Base-by-base conservation (phyloP, 306 rosid species). In the Cajanus cajan region DNA sequence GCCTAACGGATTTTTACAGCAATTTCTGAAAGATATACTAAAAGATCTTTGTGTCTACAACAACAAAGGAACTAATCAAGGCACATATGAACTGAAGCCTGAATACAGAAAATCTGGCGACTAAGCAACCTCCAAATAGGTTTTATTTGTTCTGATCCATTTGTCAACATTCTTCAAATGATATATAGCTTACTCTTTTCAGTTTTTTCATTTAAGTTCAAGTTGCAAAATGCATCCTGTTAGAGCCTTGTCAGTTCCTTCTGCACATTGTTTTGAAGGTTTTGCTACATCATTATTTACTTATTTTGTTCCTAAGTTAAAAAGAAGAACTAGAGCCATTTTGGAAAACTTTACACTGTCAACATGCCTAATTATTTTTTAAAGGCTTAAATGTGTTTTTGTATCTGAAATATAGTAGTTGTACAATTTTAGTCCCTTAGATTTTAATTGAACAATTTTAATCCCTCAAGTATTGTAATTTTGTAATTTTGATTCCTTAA, bases 21-120 rank as follows among this genome's bases (percentile, higher is more conserved):
- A 92, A 92, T 94, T 87, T 85, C 83, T 94, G 86, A 94, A 90
- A 87, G 97, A 94, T 87, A 82, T 92, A 71, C 93, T 94, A 4
- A 94, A 90, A 85, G 93, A 94, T 3, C 90, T 94, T 0, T 90
- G 96, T 80, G 84, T 89, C 82, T 92, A 94, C 92, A 92, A 92
- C 87, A 90, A 90, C 92, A 92, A 89, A 79, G 98, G 98, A 83
- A 74, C 88, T 74, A 88, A 89, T 79, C 97, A 90, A 86, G 98
- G 97, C 64, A 88, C 96, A 4, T 94, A 94, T 71, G 96, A 92
- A 84, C 89, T 94, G 90, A 94, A 90, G 85, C 98, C 96, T 0
- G 97, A 94, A 81, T 94, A 94, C 89, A 81, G 91, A 87, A 87
- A 85, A 86, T 73, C 88, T 40, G 66, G 78, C 8, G 91, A 82